Evolutionary conservation across 2,329 filamentous ascomycete genomes (phyloP).

Genomic region (Chaetomium olivaceum): DNA sequence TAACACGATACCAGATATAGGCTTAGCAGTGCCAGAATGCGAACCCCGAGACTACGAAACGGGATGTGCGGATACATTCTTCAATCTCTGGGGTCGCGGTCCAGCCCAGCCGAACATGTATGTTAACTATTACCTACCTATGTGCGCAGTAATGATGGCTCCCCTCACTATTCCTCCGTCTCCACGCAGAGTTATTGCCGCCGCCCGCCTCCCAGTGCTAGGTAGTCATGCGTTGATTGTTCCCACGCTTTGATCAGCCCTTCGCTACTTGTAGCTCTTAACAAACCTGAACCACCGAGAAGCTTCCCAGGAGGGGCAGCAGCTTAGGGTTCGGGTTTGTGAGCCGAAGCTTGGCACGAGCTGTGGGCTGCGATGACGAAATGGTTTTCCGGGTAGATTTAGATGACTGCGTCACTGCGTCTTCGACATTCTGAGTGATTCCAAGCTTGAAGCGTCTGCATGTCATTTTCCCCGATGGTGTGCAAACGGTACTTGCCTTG

Average conservation of each 20-base stretch:
- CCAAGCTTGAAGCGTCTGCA: neutral
- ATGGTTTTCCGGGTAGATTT: slow-evolving; percentile 7
- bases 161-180: neutral
- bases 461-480: neutral
- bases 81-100: neutral
- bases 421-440: neutral
- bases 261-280: too few relatives aligned
- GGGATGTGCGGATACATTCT: too few relatives aligned
- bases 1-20: neutral
- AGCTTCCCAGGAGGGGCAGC: neutral
- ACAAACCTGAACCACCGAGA: neutral
- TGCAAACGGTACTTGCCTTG: too few relatives aligned
- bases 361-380: slow-evolving; percentile 23
- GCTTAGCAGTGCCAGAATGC: neutral
- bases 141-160: neutral
- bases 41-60: neutral
- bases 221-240: neutral
- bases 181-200: neutral
- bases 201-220: neutral
- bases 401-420: neutral
- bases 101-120: neutral
- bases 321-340: neutral
- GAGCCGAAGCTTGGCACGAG: slow-evolving; percentile 13
- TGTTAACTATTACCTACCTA: too few relatives aligned
- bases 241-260: too few relatives aligned